Evolutionary conservation across 805 yeast genomes (phyloP).

Genomic region (Schizosaccharomyces osmophilus): DNA sequence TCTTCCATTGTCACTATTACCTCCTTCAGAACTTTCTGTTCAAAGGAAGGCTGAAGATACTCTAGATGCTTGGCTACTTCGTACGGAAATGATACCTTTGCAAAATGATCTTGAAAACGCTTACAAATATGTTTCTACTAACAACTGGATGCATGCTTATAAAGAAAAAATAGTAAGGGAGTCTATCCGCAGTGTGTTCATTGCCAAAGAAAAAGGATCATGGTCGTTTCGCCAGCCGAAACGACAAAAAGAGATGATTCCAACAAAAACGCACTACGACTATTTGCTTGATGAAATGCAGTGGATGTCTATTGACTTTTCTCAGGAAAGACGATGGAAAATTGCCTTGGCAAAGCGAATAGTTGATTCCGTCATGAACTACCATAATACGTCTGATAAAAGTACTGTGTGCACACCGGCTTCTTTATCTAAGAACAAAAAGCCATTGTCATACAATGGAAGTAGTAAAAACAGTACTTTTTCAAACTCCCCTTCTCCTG

Average conservation of each 20-base stretch:
- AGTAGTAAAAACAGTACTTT: background rate
- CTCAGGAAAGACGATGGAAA: conserved; percentile 44
- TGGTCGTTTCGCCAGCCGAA: conserved; percentile 83
- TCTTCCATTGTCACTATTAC: background rate
- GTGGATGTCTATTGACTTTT: conserved; percentile 63
- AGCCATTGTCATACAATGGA: background rate
- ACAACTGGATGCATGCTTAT: conserved; percentile 58
- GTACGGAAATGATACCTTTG: background rate
- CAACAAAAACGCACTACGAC: conserved; percentile 41
- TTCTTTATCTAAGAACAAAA: background rate
- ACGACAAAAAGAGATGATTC: conserved; percentile 40
- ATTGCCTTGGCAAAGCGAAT: conserved; percentile 42
- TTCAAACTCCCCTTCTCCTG: background rate
- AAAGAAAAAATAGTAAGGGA: conserved; percentile 82
- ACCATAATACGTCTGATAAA: conserved; percentile 15
- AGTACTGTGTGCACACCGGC: conserved; percentile 12
- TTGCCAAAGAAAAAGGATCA: conserved; percentile 57
- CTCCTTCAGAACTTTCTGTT: background rate
- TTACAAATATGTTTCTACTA: conserved; percentile 67
- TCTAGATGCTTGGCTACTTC: background rate
- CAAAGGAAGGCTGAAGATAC: background rate
- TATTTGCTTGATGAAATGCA: conserved; percentile 47
- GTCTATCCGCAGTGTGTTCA: conserved; percentile 72
- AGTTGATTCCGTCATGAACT: conserved; percentile 52
- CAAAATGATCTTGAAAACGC: conserved; percentile 15